phyloP scores from a whole-genome alignment of 192 early-diverging fungal genomes.

The Dissophora globulifera region DNA sequence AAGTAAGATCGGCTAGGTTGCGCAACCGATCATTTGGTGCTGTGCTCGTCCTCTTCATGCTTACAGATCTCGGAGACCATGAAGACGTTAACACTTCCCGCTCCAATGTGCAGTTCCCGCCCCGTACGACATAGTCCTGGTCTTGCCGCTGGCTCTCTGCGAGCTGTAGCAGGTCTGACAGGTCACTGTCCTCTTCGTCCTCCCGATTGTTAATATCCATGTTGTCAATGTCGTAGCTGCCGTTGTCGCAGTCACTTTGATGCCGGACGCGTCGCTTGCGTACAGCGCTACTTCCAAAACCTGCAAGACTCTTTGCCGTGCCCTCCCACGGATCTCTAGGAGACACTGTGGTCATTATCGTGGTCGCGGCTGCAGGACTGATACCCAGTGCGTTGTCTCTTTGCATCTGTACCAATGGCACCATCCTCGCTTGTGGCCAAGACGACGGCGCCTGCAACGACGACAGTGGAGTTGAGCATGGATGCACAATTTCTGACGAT shows the following conservation, averaged over 20 bases:
- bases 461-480: no score
- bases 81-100: neutral
- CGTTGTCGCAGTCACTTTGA: neutral
- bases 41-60: neutral
- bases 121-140: constrained; percentile 4
- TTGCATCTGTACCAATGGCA: no score
- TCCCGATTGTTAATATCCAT: neutral
- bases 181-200: neutral
- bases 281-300: neutral
- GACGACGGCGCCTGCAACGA: no score
- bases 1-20: neutral
- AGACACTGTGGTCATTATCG: neutral
- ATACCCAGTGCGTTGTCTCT: no score
- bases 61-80: no score
- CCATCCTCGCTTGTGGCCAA: no score
- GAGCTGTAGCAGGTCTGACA: constrained; percentile 7
- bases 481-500: no score
- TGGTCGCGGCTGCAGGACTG: neutral
- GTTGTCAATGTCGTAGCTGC: neutral
- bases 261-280: neutral
- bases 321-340: constrained; percentile 11
- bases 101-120: constrained; percentile 18
- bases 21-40: neutral
- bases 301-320: neutral
- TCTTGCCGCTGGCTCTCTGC: constrained; percentile 22